phyloP scores from a whole-genome alignment of 2,329 filamentous ascomycete species.

The Diaporthe velutina region DNA sequence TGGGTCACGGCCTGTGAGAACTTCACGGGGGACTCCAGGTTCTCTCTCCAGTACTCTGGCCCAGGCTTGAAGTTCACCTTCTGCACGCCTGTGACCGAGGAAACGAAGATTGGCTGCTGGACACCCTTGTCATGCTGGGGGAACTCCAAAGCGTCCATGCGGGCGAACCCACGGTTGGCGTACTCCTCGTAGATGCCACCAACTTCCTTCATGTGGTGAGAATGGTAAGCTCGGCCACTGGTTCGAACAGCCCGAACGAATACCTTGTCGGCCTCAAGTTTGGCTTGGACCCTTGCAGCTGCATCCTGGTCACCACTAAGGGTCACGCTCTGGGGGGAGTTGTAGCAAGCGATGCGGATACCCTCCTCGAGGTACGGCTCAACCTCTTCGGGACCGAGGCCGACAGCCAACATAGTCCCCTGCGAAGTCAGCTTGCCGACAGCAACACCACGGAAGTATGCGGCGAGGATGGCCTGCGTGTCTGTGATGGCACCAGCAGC shows the following conservation, averaged over 20 bases:
- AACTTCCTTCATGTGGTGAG: conserved; percentile 44
- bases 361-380: neutral
- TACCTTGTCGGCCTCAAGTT: conserved; percentile 43
- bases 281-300: conserved; percentile 43
- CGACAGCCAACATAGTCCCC: conserved; percentile 4
- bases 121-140: neutral
- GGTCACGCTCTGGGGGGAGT: conserved; percentile 48
- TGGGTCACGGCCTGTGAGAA: conserved; percentile 4
- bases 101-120: neutral
- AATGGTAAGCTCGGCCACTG: conserved; percentile 46
- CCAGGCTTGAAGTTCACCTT: conserved; percentile 14
- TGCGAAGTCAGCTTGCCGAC: conserved; percentile 5
- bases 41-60: conserved; percentile 33
- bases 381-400: conserved; percentile 1
- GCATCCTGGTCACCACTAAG: conserved; percentile 48
- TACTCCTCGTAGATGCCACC: conserved; percentile 35
- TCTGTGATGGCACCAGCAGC: conserved; percentile 40
- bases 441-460: conserved; percentile 39
- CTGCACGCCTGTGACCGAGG: conserved; percentile 34
- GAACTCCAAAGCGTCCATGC: conserved; percentile 42
- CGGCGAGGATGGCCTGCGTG: conserved; percentile 38
- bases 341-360: conserved; percentile 10
- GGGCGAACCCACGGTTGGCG: conserved; percentile 40
- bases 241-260: conserved; percentile 45
- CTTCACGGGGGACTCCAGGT: conserved; percentile 16